Base-by-base conservation (phyloP, 441 rosid genomes). In the Hypseocharis bilobata region DNA sequence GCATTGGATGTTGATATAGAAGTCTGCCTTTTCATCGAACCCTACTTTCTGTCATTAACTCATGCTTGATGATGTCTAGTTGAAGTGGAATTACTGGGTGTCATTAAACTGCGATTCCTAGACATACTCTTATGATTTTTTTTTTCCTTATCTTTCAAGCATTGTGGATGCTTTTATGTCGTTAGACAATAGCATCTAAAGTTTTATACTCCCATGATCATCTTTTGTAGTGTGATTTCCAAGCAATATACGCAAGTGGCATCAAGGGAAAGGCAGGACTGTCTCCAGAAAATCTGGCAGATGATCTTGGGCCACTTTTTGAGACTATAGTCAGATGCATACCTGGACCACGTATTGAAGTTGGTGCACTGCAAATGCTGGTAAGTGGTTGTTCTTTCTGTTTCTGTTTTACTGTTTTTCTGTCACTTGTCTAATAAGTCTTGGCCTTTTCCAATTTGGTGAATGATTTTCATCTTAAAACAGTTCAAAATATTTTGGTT, bases 321-420 rank as follows among this genome's bases (percentile, higher is more conserved):
- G 97, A 92, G 77, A 51, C 95, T 40, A 77, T 92, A 54, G 80
- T 90, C 75, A 85, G 98, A 88, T 88, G 97, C 87, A 89, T 92
- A 69, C 98, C 96, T 60, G 98, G 97, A 64, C 98, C 98, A 51
- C 77, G 68, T 57, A 90, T 92, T 70, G 82, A 86, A 83, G 95
- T 90, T 68, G 97, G 98, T 62, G 86, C 94, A 66, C 91, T 92
- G 71, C 98, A 92, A 85, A 83, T 92, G 97, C 97, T 92, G 83
- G 98, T 92, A 62, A 92, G 98, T 88, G 72, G 57, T 78, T 80
- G 52, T 76, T 54, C 74, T 72, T 70, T 66, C 27, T 63, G 55
- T 77, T 28, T 14, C 60, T 62, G 23, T 74, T 72, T 70, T 52
- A 13, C 27, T 2, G 45, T 16, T 63, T 63, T 54, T 63, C 7